Percentiles rank a stretch among this genome's conserved stretches.
phyloP scores from a whole-genome alignment of 2,329 filamentous ascomycete genomes.

The Xylaria multiplex region DNA sequence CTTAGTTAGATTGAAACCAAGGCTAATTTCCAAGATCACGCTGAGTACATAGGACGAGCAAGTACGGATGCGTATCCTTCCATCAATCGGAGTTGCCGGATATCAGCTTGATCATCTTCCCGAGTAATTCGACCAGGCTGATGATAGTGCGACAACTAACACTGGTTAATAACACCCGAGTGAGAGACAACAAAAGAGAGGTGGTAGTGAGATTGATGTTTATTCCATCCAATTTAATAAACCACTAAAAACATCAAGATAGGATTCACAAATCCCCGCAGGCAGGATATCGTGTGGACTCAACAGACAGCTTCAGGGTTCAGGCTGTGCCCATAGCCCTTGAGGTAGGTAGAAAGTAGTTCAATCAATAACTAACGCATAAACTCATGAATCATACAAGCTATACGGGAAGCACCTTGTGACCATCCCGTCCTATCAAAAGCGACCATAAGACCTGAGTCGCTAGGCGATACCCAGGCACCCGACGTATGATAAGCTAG shows the following conservation, averaged over 20 bases:
- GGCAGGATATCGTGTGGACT: background rate
- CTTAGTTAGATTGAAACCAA: no score
- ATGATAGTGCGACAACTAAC: no score
- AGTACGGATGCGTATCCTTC: no score
- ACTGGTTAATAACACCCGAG: no score
- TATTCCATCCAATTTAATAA: background rate
- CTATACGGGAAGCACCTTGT: background rate
- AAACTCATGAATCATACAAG: conserved; percentile 24
- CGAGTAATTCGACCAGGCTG: no score
- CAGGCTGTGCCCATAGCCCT: no score
- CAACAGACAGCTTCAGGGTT: background rate
- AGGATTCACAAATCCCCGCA: background rate
- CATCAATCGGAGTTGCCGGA: no score
- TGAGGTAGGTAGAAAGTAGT: background rate
- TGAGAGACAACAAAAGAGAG: no score
- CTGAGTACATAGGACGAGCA: no score
- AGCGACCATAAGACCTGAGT: background rate
- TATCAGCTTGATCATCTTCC: no score
- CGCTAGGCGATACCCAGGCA: background rate
- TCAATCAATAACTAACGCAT: background rate
- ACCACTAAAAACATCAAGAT: background rate
- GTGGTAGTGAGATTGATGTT: no score
- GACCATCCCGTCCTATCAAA: background rate
- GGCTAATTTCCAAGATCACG: no score
- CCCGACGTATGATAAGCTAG: background rate